Base-by-base conservation (phyloP, 169 alveolate species). In the Eimeria falciformis region DNA sequence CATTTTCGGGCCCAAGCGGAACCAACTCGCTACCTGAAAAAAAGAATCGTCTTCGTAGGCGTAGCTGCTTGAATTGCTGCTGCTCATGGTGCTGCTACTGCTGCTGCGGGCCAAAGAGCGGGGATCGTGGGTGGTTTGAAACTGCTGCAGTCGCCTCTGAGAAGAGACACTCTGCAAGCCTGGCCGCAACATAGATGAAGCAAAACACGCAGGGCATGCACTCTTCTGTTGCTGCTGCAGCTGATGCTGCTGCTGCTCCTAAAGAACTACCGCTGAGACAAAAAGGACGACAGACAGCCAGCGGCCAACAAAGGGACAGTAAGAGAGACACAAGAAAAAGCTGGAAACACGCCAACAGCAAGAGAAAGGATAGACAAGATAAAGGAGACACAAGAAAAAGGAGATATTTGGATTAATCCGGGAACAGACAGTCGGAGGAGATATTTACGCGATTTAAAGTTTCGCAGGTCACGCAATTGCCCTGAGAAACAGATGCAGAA, bases 51-150 rank as follows among this genome's bases (percentile, higher is more conserved):
- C 71, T 7, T 58, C 71, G 17, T 6, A 4, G 12, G 53, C 11
- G 79, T n/a, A 5, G 47, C 79, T 68, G 79, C 79, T 68, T 40
- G 50, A 25, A 47, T 27, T 47, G 53, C 40, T 7, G 47, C 79
- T 68, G 47, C 79, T 29, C 50, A 40, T 68, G 79, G 33, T n/a
- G 79, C 47, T 68, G 50, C 40, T 5, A 21, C n/a, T 33, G 53
- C 79, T 68, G 79, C 23, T 25, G 47, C 50, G 12, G 79, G 79
- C 21, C 21, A 68, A 47, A 21, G 50, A 5, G 50, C 47, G 79
- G 50, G 79, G 4, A 9, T 68, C 40, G 79, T 14, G 6, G 9
- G 40, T 7, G 9, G 79, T 23, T 47, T 68, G 53, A 29, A 27
- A 23, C 12, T 7, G 79, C 50, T 58, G 27, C 9, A n/a, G 33